These are phyloP conservation scores for Aspergillus eucalypticola DNA, from an alignment of 2,329 filamentous ascomycete genomes.

Conservation along the genomic window DNA sequence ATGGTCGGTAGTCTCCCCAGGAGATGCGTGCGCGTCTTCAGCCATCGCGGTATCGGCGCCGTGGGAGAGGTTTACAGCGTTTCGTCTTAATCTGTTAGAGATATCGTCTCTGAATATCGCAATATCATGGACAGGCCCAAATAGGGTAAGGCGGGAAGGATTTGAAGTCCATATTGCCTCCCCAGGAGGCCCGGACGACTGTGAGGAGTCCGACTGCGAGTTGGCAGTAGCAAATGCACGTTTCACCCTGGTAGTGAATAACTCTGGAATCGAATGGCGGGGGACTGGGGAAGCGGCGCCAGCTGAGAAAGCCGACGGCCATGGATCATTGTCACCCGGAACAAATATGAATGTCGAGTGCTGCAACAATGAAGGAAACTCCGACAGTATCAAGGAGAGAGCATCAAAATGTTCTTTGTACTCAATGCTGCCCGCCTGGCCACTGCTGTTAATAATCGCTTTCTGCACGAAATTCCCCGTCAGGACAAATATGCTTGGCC, in stretches of 20 bases:
- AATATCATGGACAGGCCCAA: constrained; percentile 85
- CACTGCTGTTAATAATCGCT: constrained; percentile 63
- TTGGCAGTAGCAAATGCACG: constrained; percentile 79
- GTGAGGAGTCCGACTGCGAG: constrained; percentile 60
- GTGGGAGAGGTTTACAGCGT: constrained; percentile 68
- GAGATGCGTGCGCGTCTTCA: constrained; percentile 25
- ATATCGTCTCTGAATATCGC: constrained; percentile 87
- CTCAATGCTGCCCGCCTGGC: constrained; percentile 79
- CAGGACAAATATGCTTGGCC: constrained; percentile 77
- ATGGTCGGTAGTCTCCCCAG: constrained; percentile 18
- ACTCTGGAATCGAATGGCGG: constrained; percentile 67
- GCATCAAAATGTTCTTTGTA: constrained; percentile 97
- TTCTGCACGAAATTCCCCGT: constrained; percentile 77
- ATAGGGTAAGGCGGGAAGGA: constrained; percentile 76
- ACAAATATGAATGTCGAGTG: constrained; percentile 86
- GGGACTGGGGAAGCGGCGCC: constrained; percentile 50
- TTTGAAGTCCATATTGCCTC: constrained; percentile 88
- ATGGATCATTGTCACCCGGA: constrained; percentile 96
- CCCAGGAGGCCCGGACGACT: constrained; percentile 58
- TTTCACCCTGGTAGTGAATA: constrained; percentile 86
- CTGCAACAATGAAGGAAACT: constrained; percentile 79
- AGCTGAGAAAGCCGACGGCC: constrained; percentile 75
- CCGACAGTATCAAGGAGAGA: constrained; percentile 76
- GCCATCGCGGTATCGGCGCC: constrained; percentile 25
- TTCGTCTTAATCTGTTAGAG: constrained; percentile 73